Base-by-base conservation (phyloP, 495 filamentous ascomycete genomes). In the Rusavskia elegans region DNA sequence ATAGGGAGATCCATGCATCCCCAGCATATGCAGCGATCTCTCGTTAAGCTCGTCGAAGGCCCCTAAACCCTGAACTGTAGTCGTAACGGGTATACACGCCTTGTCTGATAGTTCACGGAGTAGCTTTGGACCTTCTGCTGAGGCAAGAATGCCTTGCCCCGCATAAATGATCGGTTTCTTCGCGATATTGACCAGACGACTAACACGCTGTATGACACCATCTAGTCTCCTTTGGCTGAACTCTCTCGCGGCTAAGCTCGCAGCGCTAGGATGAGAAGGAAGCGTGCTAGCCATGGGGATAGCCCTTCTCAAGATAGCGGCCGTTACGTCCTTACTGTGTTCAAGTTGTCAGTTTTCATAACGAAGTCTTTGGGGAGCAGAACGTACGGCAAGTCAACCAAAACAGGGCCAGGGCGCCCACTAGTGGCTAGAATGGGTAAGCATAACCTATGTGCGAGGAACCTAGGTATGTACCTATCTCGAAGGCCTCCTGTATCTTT, bases 51-150 rank as follows among this genome's bases (percentile, higher is more conserved):
- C 79, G 48, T 81, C 77, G 55, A 73, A 82, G n/a, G 66, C 76
- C 35, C 79, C 78, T 8, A 82, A 66, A 35, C 79, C 77, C 50
- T 90, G 85, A 5, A 82, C 68, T 20, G 76, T 81, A 6, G 79
- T 81, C 1, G 77, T 79, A 11, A 82, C 79, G 8, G 79, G 79
- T 52, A 81, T 80, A 36, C 57, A 61, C 13, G 75, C 71, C 61
- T 77, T 80, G 23, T 81, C 75, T 14, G 77, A 61, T 1, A 81
- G 62, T 53, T 81, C 72, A 57, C 69, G 73, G 20, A 82, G 66
- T 3, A 79, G 39, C 49, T 67, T 56, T 0, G 77, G 72, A 4
- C 77, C 77, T 19, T 77, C 71, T 13, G 72, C 67, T 38, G 57
- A 56, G 50, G 69, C 68, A 50, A 79, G 61, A 27, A 82, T 57